phyloP scores from a whole-genome alignment of 2,329 filamentous ascomycete genomes.

The Cadophora gregata region DNA sequence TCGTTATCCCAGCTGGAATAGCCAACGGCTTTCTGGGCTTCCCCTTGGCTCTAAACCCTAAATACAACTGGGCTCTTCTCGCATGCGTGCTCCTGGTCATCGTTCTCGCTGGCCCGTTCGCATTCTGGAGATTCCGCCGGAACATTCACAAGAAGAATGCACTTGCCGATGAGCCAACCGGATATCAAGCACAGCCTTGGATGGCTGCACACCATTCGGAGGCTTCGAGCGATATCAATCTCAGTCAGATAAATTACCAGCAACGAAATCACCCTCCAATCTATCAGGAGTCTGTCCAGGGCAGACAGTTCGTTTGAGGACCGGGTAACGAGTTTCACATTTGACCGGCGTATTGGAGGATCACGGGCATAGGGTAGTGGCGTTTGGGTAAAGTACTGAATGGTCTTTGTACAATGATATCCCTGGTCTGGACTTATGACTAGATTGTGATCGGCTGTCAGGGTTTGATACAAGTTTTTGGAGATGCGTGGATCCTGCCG shows the following conservation, averaged over 20 bases:
- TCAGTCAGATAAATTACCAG: conserved; percentile 18
- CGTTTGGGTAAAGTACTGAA: not conserved
- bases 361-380: not conserved
- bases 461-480: not conserved
- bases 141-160: conserved; percentile 20
- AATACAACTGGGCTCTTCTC: conserved; percentile 55
- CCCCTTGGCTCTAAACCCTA: conserved; percentile 57
- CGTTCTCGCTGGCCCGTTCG: conserved; percentile 44
- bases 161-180: conserved; percentile 5
- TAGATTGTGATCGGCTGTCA: not conserved
- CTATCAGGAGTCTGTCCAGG: conserved; percentile 5
- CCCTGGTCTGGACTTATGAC: not conserved
- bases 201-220: not conserved
- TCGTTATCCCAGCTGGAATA: conserved; percentile 58
- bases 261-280: conserved; percentile 17
- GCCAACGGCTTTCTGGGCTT: conserved; percentile 66
- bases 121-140: conserved; percentile 31
- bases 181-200: conserved; percentile 32
- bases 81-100: conserved; percentile 53
- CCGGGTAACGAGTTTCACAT: not conserved
- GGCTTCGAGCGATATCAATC: conserved; percentile 25
- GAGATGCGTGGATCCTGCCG: not conserved
- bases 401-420: not conserved
- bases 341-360: not conserved
- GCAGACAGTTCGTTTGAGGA: conserved; percentile 17